Percentiles rank a stretch among this genome's conserved stretches.
Conservation (phyloP, 768 basidiomycete genomes). For the Gymnopilus junonius region DNA sequence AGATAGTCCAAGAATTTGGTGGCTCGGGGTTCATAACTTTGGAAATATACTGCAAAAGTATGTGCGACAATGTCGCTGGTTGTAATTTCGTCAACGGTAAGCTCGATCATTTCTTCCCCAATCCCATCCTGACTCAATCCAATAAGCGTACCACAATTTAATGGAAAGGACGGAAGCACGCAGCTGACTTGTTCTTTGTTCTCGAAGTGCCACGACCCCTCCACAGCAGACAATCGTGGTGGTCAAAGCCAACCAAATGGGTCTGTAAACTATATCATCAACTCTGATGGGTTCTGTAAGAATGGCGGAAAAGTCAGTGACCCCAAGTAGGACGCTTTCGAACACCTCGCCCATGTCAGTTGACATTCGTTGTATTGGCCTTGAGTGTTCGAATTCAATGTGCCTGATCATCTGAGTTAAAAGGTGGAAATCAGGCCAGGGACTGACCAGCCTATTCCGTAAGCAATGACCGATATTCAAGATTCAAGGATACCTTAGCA, state of each 20-base stretch:
- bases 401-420: background rate
- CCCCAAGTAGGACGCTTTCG: background rate
- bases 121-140: background rate
- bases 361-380: too few species aligned
- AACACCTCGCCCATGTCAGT: too few species aligned
- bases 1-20: slow-evolving; percentile 2
- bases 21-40: background rate
- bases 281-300: slow-evolving; percentile 49
- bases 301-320: slow-evolving; percentile 10
- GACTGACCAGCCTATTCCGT: too few species aligned
- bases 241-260: slow-evolving; percentile 47
- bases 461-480: too few species aligned
- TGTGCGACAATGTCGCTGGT: slow-evolving; percentile 44
- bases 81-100: slow-evolving; percentile 49
- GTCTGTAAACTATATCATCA: slow-evolving; percentile 41
- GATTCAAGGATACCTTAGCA: too few species aligned
- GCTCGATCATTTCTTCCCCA: slow-evolving; percentile 11
- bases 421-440: background rate
- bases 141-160: slow-evolving; percentile 47
- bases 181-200: slow-evolving; percentile 49
- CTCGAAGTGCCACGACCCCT: slow-evolving; percentile 38
- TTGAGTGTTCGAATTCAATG: background rate
- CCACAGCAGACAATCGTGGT: slow-evolving; percentile 43
- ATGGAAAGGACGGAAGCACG: slow-evolving; percentile 50
- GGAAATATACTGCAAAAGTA: slow-evolving; percentile 44